Conservation (phyloP, 495 filamentous ascomycete genomes). For the Neurospora sp. region DNA sequence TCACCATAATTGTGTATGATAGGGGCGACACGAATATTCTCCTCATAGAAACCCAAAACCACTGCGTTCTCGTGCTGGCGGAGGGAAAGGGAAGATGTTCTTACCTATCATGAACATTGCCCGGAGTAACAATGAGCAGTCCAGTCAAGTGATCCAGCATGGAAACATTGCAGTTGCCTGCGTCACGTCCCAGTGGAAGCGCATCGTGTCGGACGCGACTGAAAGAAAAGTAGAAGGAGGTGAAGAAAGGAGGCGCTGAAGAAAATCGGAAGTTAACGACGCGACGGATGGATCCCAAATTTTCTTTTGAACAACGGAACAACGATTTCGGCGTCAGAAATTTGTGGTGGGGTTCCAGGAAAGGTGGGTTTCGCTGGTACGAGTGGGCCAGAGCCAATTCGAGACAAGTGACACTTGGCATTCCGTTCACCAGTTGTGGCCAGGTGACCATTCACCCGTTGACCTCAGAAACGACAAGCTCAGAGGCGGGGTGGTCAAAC, state of each 20-base stretch:
- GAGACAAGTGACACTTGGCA: not conserved
- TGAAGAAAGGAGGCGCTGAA: not conserved
- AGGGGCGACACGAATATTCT: constrained; percentile 79
- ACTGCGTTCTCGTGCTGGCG: not conserved
- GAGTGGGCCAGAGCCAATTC: not conserved
- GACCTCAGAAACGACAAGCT: not conserved
- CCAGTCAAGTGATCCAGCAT: not conserved
- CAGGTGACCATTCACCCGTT: not conserved
- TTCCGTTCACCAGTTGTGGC: not conserved
- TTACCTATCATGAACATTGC: constrained; percentile 19
- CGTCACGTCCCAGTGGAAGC: not conserved
- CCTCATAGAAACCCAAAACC: constrained; percentile 51
- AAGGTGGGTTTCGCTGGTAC: not conserved
- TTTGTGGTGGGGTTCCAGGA: not conserved
- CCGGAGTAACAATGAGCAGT: not conserved
- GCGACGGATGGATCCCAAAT: not conserved
- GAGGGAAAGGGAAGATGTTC: constrained; percentile 4
- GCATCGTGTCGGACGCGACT: not conserved
- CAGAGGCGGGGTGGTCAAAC: not conserved
- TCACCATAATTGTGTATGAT: constrained; percentile 80
- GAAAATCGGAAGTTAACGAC: not conserved
- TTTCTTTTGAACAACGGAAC: not conserved
- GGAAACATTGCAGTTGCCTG: not conserved
- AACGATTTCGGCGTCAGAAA: not conserved
- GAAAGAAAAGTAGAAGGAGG: not conserved